Conservation (phyloP, 2,329 filamentous ascomycete genomes). For the Diaporthe vaccinii region DNA sequence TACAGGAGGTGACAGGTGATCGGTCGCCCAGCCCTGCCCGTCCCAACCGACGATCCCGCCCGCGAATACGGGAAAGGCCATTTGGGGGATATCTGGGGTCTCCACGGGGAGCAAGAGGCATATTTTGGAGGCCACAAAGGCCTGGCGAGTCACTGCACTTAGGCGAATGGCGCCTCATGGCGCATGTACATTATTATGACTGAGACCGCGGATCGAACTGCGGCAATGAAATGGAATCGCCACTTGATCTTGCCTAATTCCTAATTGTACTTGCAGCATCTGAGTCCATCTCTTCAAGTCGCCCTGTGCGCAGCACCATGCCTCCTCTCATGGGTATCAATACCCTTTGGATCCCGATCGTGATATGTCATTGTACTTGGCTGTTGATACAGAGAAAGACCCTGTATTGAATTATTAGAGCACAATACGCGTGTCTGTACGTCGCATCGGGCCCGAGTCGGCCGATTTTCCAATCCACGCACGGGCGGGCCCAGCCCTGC, state of each 20-base stretch:
- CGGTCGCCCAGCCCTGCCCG: neutral
- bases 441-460: conserved; percentile 27
- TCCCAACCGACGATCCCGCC: conserved; percentile 2
- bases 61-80: neutral
- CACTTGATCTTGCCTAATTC: neutral
- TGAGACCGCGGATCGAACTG: neutral
- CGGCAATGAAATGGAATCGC: conserved; percentile 33
- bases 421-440: neutral
- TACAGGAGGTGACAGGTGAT: conserved; percentile 7
- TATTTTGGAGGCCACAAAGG: conserved; percentile 12
- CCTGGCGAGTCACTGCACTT: conserved; percentile 3
- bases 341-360: neutral
- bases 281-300: neutral
- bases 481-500: conserved; percentile 25
- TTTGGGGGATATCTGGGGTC: too few relatives aligned
- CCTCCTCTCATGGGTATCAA: neutral
- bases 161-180: conserved; percentile 17
- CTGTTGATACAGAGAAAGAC: neutral
- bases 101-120: neutral
- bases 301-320: neutral
- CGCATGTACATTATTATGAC: conserved; percentile 32
- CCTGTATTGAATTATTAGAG: neutral
- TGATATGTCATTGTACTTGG: neutral
- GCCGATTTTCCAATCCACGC: neutral
- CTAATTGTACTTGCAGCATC: neutral